Conservation (phyloP, 2,329 filamentous ascomycete genomes). For the Neonectria punicea region DNA sequence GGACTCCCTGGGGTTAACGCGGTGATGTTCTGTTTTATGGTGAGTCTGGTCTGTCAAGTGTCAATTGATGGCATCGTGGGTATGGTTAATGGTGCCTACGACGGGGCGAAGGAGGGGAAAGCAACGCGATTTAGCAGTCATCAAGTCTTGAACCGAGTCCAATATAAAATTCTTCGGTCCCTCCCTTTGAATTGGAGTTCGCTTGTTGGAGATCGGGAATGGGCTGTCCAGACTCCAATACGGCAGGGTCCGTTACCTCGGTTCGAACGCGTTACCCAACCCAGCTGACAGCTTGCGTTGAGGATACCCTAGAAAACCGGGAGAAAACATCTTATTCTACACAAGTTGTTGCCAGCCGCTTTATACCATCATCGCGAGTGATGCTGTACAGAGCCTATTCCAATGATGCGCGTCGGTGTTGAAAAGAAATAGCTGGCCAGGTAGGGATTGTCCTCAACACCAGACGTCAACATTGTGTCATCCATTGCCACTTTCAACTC, state of each 20-base stretch:
- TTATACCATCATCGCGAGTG: not conserved
- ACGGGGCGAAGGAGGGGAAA: not conserved
- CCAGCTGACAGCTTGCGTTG: not conserved
- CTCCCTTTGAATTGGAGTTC: not conserved
- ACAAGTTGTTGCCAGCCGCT: not conserved
- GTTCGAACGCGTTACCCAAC: not conserved
- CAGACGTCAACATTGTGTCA: not conserved
- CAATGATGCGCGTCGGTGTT: not conserved
- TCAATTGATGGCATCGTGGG: not conserved
- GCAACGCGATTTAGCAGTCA: not conserved
- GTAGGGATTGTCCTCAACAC: not conserved
- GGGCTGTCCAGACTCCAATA: not conserved
- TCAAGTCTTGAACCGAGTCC: not conserved
- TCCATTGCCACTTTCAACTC: not conserved
- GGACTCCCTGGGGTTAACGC: constrained; percentile 1
- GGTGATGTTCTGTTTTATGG: not conserved
- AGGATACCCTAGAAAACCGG: not conserved
- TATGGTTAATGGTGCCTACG: not conserved
- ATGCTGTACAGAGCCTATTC: not conserved
- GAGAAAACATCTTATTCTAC: too few relatives aligned
- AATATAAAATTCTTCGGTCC: not conserved
- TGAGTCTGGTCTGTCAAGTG: not conserved
- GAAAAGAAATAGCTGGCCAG: not conserved
- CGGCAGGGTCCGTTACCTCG: constrained; percentile 12
- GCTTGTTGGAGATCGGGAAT: not conserved